Evolutionary conservation across 176 grass and related monocot species (phyloP), one percentile per base, ranked within the genome.

Genomic region (Ensete glaucum): DNA sequence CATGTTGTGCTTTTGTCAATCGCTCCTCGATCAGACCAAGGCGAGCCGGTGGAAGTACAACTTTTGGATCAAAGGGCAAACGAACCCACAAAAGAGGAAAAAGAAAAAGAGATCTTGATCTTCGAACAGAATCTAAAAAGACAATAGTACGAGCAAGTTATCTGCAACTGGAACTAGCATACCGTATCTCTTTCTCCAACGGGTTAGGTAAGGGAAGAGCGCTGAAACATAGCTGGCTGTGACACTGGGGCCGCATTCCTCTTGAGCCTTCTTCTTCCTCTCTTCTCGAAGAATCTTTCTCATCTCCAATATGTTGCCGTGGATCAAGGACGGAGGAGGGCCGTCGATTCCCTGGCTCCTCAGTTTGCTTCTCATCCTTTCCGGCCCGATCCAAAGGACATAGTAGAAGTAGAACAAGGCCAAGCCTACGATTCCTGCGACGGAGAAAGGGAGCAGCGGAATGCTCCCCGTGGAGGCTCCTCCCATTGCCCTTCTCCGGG

Each of bases 251-350:
- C 34, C 25, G 1, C 24, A 5, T 23, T 69, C 69, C 49, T 64
- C 10, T 49, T 83, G 60, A 26, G 51, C 11, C 1, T 64, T 70
- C 54, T 78, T 52, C 70, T 65, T 67, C 53, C 73, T 49, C 67
- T 73, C 66, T 19, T 88, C 71, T 11, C 81, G 34, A 63, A 72
- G 83, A 12, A 92, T 83, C 16, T 75, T 90, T 63, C 80, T 86
- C 83, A 92, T 92, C 76, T 92, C 87, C 14, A 52, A 63, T 75
- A 96, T 84, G 72, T 96, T 92, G 2, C 93, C 87, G 55, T 84
- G 80, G 58, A 92, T 53, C 29, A 88, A 75, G 60, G 87, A 92
- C 77, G 89, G 87, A 19, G 83, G 83, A 53, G 93, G 89, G 4
- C 93, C 93, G 14, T 54, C 88, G 51, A 92, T 89, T 74, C 93